Evolutionary conservation across 768 basidiomycete species (phyloP).

Genomic region (Naematelia encephala): DNA sequence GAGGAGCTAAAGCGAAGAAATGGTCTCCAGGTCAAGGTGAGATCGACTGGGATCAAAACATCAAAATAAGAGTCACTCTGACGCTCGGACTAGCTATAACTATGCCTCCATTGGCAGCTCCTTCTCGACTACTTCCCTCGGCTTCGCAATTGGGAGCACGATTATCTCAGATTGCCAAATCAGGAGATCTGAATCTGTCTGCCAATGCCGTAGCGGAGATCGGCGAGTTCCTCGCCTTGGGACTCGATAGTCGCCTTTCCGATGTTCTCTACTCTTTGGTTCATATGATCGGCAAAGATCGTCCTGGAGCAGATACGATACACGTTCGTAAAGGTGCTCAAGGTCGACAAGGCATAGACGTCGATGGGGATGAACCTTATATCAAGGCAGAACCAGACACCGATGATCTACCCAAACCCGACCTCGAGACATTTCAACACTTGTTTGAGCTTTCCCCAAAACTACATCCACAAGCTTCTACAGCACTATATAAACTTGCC

Average conservation of each 20-base stretch:
- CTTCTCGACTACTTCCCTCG: slow-evolving; percentile 29
- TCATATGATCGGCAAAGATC: slow-evolving; percentile 25
- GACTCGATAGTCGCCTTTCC: slow-evolving; percentile 32
- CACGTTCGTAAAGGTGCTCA: slow-evolving; percentile 13
- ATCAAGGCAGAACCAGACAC: slow-evolving; percentile 34
- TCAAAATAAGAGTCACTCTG: not conserved
- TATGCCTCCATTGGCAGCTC: slow-evolving; percentile 17
- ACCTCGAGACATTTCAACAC: slow-evolving; percentile 24
- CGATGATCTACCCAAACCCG: slow-evolving; percentile 54
- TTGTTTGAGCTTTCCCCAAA: slow-evolving; percentile 29
- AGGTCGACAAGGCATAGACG: not conserved
- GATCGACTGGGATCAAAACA: not conserved
- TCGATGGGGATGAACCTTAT: not conserved
- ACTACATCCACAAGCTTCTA: slow-evolving; percentile 28
- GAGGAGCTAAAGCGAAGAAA: slow-evolving; percentile 14
- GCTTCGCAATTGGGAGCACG: slow-evolving; percentile 29
- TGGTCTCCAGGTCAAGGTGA: slow-evolving; percentile 11
- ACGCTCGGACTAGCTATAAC: slow-evolving; percentile 14
- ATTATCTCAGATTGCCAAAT: slow-evolving; percentile 25
- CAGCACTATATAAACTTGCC: slow-evolving; percentile 27
- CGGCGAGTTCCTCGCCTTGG: slow-evolving; percentile 43
- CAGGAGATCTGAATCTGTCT: slow-evolving; percentile 19
- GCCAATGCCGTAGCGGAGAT: slow-evolving; percentile 24
- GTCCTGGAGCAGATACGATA: slow-evolving; percentile 29
- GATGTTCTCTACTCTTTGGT: slow-evolving; percentile 31